Percentiles rank a stretch among this genome's conserved stretches.
Evolutionary conservation across 202 grass and related monocot genomes (phyloP).

Genomic region (Cymbopogon flexuosus): DNA sequence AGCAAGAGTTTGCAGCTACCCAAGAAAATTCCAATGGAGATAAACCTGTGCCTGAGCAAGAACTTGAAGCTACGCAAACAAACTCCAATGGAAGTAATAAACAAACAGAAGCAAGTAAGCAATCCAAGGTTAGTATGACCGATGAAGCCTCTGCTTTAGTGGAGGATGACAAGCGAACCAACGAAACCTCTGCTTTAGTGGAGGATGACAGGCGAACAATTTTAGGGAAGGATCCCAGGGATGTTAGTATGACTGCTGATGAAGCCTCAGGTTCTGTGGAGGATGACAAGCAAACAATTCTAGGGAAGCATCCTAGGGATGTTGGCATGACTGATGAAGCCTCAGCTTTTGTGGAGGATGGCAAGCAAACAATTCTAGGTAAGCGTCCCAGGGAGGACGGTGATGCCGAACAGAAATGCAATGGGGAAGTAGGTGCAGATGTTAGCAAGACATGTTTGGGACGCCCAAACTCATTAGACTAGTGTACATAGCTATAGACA

Average conservation of each 20-base stretch:
- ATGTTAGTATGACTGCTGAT: slow-evolving; percentile 29
- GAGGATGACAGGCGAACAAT: too few species aligned
- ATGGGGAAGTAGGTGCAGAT: slow-evolving; percentile 40
- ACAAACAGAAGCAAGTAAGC: slow-evolving; percentile 29
- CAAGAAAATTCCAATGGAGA: slow-evolving; percentile 30
- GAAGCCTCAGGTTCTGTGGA: slow-evolving; percentile 10
- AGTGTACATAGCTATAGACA: slow-evolving; percentile 56
- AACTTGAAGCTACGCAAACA: slow-evolving; percentile 17
- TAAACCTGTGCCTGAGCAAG: slow-evolving; percentile 37
- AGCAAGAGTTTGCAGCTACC: slow-evolving; percentile 21
- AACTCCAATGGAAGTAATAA: slow-evolving; percentile 25
- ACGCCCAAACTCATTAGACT: slow-evolving; percentile 18
- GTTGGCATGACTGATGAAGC: slow-evolving; percentile 29
- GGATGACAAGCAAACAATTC: slow-evolving; percentile 42
- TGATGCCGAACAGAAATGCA: slow-evolving; percentile 25
- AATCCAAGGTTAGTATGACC: slow-evolving; percentile 32
- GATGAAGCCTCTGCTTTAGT: slow-evolving; percentile 8
- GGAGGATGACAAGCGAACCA: slow-evolving; percentile 11
- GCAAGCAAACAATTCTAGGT: not conserved
- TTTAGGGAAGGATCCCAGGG: too few species aligned
- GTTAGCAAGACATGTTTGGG: slow-evolving; percentile 35
- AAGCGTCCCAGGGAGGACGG: slow-evolving; percentile 25
- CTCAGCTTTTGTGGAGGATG: not conserved
- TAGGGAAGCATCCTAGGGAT: slow-evolving; percentile 33
- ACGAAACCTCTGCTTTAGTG: too few species aligned